phyloP scores from a whole-genome alignment of 805 yeast species.

The Lachancea kluyveri region DNA sequence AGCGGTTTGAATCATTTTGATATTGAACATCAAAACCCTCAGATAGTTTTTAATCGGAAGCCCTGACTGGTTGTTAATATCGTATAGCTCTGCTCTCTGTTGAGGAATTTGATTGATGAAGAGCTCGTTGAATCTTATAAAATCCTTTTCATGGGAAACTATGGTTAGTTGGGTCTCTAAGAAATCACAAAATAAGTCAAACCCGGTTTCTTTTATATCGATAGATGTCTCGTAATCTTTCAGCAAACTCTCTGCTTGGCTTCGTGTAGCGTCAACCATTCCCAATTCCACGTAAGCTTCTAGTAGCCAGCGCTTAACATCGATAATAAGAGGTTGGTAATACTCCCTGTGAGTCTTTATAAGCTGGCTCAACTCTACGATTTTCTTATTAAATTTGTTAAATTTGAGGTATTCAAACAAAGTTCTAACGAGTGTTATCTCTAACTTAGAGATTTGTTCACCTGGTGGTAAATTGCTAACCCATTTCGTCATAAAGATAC shows the following conservation, averaged over 20 bases:
- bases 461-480: constrained; percentile 5
- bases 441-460: constrained; percentile 17
- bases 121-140: constrained; percentile 12
- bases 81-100: constrained; percentile 18
- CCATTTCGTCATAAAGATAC: constrained; percentile 31
- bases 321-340: constrained; percentile 9
- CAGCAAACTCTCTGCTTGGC: too few species aligned
- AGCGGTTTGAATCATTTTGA: constrained; percentile 15
- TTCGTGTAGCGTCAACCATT: constrained; percentile 13
- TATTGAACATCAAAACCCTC: constrained; percentile 26
- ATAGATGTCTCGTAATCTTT: not conserved
- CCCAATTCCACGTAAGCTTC: constrained; percentile 15
- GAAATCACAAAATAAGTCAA: constrained; percentile 11
- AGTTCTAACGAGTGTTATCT: constrained; percentile 17
- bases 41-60: constrained; percentile 18
- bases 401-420: constrained; percentile 22
- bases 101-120: constrained; percentile 15
- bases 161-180: constrained; percentile 8
- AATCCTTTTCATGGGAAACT: constrained; percentile 13
- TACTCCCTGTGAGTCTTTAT: constrained; percentile 6
- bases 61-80: constrained; percentile 18
- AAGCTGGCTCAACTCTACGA: constrained; percentile 9
- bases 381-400: constrained; percentile 20
- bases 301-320: constrained; percentile 9
- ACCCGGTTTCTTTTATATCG: constrained; percentile 6